Evolutionary conservation across 169 alveolate species (phyloP).

Genomic region (Plasmodium gaboni): DNA sequence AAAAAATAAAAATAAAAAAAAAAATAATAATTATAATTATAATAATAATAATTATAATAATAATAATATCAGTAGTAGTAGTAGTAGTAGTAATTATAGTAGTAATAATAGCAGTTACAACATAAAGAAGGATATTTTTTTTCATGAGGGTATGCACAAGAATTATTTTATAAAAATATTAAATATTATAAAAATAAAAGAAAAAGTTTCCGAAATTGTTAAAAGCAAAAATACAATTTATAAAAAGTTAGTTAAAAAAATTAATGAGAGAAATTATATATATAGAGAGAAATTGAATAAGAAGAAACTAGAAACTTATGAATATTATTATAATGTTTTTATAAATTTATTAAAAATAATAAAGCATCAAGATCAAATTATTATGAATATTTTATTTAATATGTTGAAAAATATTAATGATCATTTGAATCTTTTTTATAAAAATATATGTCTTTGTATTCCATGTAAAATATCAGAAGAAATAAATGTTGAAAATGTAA

Average conservation of each 20-base stretch:
- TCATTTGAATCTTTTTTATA: constrained; percentile 30
- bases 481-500: constrained; percentile 12
- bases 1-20: no score
- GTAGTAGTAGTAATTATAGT: no score
- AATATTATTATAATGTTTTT: constrained; percentile 18
- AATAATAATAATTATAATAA: no score
- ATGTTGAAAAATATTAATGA: constrained; percentile 28
- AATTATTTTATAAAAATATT: constrained; percentile 31
- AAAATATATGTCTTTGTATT: constrained; percentile 38
- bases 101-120: not conserved
- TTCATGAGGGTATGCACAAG: not conserved
- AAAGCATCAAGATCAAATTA: constrained; percentile 29
- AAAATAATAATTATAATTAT: no score
- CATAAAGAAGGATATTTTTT: not conserved
- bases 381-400: constrained; percentile 38
- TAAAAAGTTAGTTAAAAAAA: constrained; percentile 36
- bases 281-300: not conserved
- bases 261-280: not conserved
- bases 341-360: constrained; percentile 24
- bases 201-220: constrained; percentile 11
- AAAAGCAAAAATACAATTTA: constrained; percentile 32
- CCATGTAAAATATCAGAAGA: constrained; percentile 15
- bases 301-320: not conserved
- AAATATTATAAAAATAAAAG: constrained; percentile 41
- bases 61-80: no score